Evolutionary conservation across 2,329 filamentous ascomycete species (phyloP).

Genomic region (Fusarium paranaense): DNA sequence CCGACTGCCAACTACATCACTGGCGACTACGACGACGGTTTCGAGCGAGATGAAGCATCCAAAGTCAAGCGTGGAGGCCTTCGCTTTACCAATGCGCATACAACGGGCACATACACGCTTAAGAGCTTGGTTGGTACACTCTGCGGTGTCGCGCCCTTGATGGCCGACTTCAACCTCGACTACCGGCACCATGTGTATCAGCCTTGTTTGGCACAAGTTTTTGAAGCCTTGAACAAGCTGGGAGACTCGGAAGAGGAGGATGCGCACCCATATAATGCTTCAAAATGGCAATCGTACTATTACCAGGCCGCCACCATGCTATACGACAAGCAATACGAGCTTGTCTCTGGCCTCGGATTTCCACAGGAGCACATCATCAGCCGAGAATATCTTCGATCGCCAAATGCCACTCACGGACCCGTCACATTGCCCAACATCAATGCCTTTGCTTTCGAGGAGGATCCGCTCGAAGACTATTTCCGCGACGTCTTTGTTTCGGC

Average conservation of each 20-base stretch:
- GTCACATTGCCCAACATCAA: slow-evolving; percentile 48
- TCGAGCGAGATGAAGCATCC: slow-evolving; percentile 33
- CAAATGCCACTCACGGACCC: slow-evolving; percentile 45
- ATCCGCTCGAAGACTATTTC: slow-evolving; percentile 48
- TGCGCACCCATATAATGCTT: slow-evolving; percentile 19
- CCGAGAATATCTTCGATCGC: slow-evolving; percentile 46
- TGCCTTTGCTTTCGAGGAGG: slow-evolving; percentile 51
- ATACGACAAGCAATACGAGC: slow-evolving; percentile 49
- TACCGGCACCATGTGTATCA: slow-evolving; percentile 57
- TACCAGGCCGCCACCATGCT: slow-evolving; percentile 48
- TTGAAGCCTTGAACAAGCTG: slow-evolving; percentile 49
- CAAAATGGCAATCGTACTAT: slow-evolving; percentile 48
- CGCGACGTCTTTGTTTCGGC: slow-evolving; percentile 47
- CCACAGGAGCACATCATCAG: slow-evolving; percentile 40
- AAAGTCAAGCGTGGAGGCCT: slow-evolving; percentile 51
- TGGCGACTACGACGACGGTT: slow-evolving; percentile 52
- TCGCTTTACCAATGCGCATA: slow-evolving; percentile 54
- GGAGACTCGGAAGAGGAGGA: slow-evolving; percentile 3
- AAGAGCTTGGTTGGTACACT: slow-evolving; percentile 57
- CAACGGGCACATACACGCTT: slow-evolving; percentile 56
- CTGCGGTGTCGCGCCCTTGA: slow-evolving; percentile 56
- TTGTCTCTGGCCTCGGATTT: slow-evolving; percentile 49
- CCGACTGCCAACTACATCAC: slow-evolving; percentile 50
- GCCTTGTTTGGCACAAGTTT: slow-evolving; percentile 56
- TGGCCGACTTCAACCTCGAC: slow-evolving; percentile 57